A percentile compares a stretch with the other conserved stretches of the same genome.
phyloP scores from a whole-genome alignment of 1,139 yeast species.

The Suhomyces anneliseae region DNA sequence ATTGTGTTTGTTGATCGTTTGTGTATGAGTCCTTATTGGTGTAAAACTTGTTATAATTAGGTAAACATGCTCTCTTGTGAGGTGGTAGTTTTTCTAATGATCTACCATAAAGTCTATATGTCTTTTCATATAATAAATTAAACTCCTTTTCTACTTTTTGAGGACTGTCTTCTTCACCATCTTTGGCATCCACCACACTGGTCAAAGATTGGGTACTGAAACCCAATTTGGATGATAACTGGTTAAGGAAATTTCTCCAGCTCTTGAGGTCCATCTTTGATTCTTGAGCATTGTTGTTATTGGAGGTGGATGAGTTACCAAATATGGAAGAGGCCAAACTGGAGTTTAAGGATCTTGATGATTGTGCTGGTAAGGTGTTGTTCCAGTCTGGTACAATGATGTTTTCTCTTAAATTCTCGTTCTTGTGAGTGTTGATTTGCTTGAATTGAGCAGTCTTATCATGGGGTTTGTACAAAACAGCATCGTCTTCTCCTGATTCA shows the following conservation, averaged over 20 bases:
- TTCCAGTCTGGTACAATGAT: conserved; percentile 48
- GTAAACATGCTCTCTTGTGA: conserved; percentile 45
- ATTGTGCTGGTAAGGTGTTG: conserved; percentile 36
- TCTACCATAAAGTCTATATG: conserved; percentile 43
- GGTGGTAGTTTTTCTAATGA: conserved; percentile 39
- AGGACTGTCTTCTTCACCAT: conserved; percentile 13
- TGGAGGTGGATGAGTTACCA: conserved; percentile 29
- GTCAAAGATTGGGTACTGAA: conserved; percentile 35
- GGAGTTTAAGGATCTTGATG: conserved; percentile 14
- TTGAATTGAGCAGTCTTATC: conserved; percentile 42
- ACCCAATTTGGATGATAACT: conserved; percentile 40
- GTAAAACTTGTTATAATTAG: conserved; percentile 39
- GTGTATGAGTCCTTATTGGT: conserved; percentile 16
- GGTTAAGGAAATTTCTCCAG: conserved; percentile 40
- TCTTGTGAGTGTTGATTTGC: conserved; percentile 47
- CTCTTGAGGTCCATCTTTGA: conserved; percentile 32
- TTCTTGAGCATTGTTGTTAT: conserved; percentile 20
- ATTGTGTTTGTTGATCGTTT: conserved; percentile 25
- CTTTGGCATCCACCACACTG: conserved; percentile 23
- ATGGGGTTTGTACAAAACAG: conserved; percentile 49
- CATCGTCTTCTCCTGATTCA: conserved; percentile 34
- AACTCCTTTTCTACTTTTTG: conserved; percentile 36
- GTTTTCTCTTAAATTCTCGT: conserved; percentile 44
- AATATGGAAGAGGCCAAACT: conserved; percentile 17
- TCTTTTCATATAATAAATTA: conserved; percentile 38